Conservation (phyloP, 2,329 filamentous ascomycete species). For the Aureobasidium sp. region DNA sequence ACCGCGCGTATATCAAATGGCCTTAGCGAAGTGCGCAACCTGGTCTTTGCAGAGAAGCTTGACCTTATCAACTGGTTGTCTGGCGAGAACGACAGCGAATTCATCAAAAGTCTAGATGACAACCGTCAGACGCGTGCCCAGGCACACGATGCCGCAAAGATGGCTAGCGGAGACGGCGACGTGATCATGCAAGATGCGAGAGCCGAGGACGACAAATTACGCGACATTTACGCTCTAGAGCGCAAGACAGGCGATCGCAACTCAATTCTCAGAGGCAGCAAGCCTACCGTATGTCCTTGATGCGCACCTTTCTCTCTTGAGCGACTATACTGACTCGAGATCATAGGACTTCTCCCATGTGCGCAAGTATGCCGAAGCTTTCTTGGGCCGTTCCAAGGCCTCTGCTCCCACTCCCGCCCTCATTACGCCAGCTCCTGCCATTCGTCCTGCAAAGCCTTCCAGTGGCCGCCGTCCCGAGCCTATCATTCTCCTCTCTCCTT, state of each 20-base stretch:
- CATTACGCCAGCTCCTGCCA: constrained; percentile 23
- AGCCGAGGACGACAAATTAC: constrained; percentile 65
- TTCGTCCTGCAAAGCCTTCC: constrained; percentile 22
- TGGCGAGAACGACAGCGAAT: constrained; percentile 75
- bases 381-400: constrained; percentile 52
- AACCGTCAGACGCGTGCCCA: constrained; percentile 47
- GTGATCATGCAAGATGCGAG: constrained; percentile 34
- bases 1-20: constrained; percentile 54
- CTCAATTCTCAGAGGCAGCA: constrained; percentile 74
- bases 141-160: constrained; percentile 40
- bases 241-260: constrained; percentile 89
- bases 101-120: constrained; percentile 74
- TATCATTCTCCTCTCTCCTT: constrained; percentile 94
- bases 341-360: constrained; percentile 85
- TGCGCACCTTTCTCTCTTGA: constrained; percentile 12
- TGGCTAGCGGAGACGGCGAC: constrained; percentile 25
- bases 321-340: neutral
- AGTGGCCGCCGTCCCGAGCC: constrained; percentile 54
- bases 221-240: constrained; percentile 86
- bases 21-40: constrained; percentile 67
- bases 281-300: constrained; percentile 60
- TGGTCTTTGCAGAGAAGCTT: constrained; percentile 83
- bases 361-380: constrained; percentile 72
- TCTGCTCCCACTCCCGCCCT: constrained; percentile 23
- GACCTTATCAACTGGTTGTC: constrained; percentile 92